Percentiles rank a stretch among this genome's conserved stretches.
These are phyloP conservation scores for Acacia acuminata DNA, from an alignment of 306 rosid genomes.

Conservation along the genomic window DNA sequence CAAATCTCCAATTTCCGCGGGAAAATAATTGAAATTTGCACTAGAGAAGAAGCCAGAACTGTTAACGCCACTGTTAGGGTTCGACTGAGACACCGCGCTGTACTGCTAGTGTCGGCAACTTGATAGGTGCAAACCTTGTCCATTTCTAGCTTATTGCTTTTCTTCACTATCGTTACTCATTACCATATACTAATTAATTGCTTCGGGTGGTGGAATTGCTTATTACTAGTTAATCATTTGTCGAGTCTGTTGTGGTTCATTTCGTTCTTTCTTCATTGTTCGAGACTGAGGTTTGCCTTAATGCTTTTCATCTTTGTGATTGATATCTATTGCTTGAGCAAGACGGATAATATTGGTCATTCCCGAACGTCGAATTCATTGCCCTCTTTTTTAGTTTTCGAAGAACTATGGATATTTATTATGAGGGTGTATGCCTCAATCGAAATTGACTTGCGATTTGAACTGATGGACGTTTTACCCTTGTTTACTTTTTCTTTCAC, in stretches of 20 bases:
- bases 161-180: neutral
- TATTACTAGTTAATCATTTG: neutral
- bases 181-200: neutral
- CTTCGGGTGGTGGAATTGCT: neutral
- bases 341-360: neutral
- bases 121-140: neutral
- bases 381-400: neutral
- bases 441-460: neutral
- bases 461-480: neutral
- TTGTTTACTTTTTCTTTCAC: neutral
- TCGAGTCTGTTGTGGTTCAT: neutral
- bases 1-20: neutral
- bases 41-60: neutral
- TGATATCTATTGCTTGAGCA: neutral
- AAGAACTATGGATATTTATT: neutral
- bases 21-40: neutral
- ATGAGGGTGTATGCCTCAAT: neutral
- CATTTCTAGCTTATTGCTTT: neutral
- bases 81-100: neutral
- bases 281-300: neutral
- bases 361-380: neutral
- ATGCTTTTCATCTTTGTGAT: neutral
- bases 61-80: constrained; percentile 10
- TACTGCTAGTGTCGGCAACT: neutral
- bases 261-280: neutral